Conservation (phyloP, 2,329 filamentous ascomycete species). For the Ceratocystiopsis sp. region DNA sequence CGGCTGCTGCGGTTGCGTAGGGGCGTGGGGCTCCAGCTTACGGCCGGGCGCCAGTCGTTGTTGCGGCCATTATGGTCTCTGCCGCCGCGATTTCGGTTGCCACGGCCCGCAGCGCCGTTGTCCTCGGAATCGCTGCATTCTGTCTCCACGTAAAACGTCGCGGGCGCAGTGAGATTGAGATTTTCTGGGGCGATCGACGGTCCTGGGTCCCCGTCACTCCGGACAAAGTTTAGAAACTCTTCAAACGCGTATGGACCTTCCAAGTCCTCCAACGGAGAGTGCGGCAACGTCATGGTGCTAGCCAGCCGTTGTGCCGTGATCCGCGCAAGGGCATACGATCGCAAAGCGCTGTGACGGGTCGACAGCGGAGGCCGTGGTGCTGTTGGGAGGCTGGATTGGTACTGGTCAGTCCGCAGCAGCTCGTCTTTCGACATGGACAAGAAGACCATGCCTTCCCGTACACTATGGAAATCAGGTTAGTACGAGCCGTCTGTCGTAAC, state of each 20-base stretch:
- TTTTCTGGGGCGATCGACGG: conserved; percentile 37
- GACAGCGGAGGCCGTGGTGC: not conserved
- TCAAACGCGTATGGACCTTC: conserved; percentile 16
- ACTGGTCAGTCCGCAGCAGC: conserved; percentile 53
- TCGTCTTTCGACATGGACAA: conserved; percentile 73
- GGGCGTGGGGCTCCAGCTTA: conserved; percentile 6
- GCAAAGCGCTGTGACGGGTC: not conserved
- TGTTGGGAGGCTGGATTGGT: conserved; percentile 26
- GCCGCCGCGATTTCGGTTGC: not conserved
- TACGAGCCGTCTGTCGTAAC: not conserved
- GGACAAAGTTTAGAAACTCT: conserved; percentile 23
- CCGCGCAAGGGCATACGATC: not conserved
- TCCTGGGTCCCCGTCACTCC: conserved; percentile 25
- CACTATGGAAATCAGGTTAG: conserved; percentile 26
- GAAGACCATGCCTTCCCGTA: conserved; percentile 86
- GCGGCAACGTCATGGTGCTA: too few species aligned
- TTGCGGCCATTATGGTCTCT: not conserved
- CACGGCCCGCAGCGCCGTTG: conserved; percentile 15
- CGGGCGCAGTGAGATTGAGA: conserved; percentile 30
- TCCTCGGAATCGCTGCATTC: conserved; percentile 45
- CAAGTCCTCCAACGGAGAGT: not conserved
- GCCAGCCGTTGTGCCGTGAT: not conserved
- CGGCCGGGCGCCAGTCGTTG: not conserved
- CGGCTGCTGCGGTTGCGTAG: conserved; percentile 1
- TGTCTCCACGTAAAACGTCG: conserved; percentile 37